Percentiles rank a stretch among this genome's conserved stretches.
phyloP scores from a whole-genome alignment of 139 green algal species.

The Pleodorina starrii region DNA sequence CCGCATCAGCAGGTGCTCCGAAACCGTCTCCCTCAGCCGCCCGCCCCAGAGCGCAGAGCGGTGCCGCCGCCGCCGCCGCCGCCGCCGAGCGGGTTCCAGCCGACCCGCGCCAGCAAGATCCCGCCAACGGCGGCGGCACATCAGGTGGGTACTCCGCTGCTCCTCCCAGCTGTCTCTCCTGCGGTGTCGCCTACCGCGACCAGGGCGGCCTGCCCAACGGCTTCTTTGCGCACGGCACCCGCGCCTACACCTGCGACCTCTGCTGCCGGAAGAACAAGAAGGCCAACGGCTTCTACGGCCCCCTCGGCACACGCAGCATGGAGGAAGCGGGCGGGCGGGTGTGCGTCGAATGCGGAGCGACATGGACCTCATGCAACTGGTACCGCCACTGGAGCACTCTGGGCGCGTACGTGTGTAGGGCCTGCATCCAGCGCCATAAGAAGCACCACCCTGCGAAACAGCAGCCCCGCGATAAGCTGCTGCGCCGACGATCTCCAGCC shows the following conservation, averaged over 20 bases:
- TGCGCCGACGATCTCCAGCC: too few relatives aligned
- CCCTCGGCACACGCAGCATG: neutral
- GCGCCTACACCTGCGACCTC: neutral
- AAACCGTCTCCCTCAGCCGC: too few relatives aligned
- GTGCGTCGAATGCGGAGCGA: neutral
- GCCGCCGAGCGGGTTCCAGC: too few relatives aligned
- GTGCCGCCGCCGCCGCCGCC: too few relatives aligned
- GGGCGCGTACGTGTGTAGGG: neutral
- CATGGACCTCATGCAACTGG: neutral
- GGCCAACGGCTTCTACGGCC: constrained; percentile 1
- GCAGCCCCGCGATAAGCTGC: too few relatives aligned
- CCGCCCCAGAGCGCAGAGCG: too few relatives aligned
- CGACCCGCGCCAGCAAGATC: too few relatives aligned
- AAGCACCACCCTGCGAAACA: too few relatives aligned
- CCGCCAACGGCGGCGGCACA: too few relatives aligned
- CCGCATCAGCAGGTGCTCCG: too few relatives aligned
- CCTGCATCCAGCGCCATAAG: neutral
- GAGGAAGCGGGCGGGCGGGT: constrained; percentile 9
- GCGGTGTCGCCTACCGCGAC: neutral
- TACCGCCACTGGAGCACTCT: neutral
- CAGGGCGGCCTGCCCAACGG: neutral
- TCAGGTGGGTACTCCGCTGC: too few relatives aligned
- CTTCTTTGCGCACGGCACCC: neutral
- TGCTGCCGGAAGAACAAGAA: neutral
- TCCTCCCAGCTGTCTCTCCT: too few relatives aligned